Conservation (phyloP, 2,329 filamentous ascomycete species). For the Mycosphaerelloides madeirae region DNA sequence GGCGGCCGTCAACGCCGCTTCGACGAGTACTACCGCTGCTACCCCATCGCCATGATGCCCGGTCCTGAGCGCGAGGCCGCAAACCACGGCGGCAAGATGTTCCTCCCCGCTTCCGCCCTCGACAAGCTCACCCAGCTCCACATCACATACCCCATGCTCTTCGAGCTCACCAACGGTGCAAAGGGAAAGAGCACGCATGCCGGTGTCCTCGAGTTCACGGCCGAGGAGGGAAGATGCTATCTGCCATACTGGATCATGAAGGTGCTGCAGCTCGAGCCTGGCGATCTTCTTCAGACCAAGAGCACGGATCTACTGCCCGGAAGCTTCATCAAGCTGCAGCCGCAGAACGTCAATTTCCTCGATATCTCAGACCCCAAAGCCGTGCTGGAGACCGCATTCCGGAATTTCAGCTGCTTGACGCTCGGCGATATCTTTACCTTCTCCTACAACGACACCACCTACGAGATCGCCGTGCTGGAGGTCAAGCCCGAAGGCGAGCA, state of each 20-base stretch:
- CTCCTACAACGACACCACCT: conserved; percentile 89
- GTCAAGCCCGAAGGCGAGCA: conserved; percentile 84
- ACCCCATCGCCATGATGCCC: conserved; percentile 89
- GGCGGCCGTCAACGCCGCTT: conserved; percentile 66
- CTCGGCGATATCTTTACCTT: conserved; percentile 95
- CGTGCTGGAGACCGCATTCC: conserved; percentile 92
- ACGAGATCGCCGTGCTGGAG: conserved; percentile 88
- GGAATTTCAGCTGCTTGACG: conserved; percentile 89
- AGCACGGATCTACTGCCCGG: conserved; percentile 89
- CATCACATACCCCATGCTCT: conserved; percentile 94
- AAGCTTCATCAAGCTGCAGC: conserved; percentile 91
- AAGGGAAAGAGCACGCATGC: conserved; percentile 79
- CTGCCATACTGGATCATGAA: conserved; percentile 98
- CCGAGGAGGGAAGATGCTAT: conserved; percentile 94
- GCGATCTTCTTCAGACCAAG: conserved; percentile 91
- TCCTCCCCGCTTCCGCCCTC: conserved; percentile 90
- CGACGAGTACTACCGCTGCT: conserved; percentile 98
- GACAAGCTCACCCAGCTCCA: conserved; percentile 95
- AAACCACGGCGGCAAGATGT: conserved; percentile 96
- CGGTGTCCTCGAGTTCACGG: conserved; percentile 94
- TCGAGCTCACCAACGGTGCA: conserved; percentile 89
- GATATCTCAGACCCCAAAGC: conserved; percentile 97
- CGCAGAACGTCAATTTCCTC: conserved; percentile 74
- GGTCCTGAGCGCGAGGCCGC: conserved; percentile 82
- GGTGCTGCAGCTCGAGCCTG: conserved; percentile 80